Base-by-base conservation (phyloP, 169 alveolate genomes). In the Cryptosporidium ubiquitum region DNA sequence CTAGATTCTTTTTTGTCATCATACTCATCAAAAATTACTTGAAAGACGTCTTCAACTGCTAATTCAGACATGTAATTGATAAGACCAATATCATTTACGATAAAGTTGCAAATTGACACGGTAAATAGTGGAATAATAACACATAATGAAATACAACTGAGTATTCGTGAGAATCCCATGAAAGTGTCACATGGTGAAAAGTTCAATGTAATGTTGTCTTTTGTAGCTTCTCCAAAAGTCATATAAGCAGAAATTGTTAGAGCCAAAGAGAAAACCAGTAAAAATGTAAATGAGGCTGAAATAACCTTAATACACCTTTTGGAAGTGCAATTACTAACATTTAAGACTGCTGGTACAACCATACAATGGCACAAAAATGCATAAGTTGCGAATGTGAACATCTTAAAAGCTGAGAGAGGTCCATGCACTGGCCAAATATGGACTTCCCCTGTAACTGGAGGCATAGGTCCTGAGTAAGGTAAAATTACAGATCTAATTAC, bases 381-480 rank as follows among this genome's bases (percentile, higher is more conserved):
- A 64, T 79, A 79, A 5, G 89, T 79, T 23, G 79, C 89, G 29
- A 79, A 79, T 5, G 89, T 61, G 39, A 79, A 79, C 89, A 79
- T 79, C 68, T 79, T 79, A 51, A 64, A 79, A 3, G 89, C 89
- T 33, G 73, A 40, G 3, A 79, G 55, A 29, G 75, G 44, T 18
- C 89, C 89, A 18, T 79, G 79, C 1, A 12, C 58, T 0, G 89
- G 89, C 75, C 73, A 58, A 18, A 79, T 14, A n/a, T 58, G 37
- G 3, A 64, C 75, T 23, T 37, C 79, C 2, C 74, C 89, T 18
- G 75, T 79, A 16, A 60, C 68, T 10, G 89, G 89, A 60, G 89
- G 89, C 89, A 79, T 79, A 33, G 89, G 89, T 12, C 89, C 89
- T 6, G 73, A 37, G 42, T 79, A 79, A 4, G 89, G 89, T 5